A percentile compares a stretch with the other conserved stretches of the same genome.
Conservation (phyloP, 441 rosid genomes). For the Arabidopsis lyrata region DNA sequence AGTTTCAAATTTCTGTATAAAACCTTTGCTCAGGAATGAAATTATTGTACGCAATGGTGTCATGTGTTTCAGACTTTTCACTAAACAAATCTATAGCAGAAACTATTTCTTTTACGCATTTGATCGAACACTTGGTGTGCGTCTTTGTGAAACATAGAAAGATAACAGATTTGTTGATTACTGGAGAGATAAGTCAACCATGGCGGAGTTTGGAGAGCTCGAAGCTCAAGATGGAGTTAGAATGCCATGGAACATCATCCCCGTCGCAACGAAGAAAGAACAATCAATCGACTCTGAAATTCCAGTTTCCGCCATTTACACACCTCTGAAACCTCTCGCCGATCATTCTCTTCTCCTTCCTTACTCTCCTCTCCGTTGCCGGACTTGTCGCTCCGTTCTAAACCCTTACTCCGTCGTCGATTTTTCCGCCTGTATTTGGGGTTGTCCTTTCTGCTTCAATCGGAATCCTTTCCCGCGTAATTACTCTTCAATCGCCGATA, state of each 20-base stretch:
- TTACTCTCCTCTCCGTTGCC: slow-evolving; percentile 88
- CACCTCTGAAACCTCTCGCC: slow-evolving; percentile 66
- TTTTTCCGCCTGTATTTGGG: slow-evolving; percentile 81
- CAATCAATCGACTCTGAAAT: slow-evolving; percentile 63
- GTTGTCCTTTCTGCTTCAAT: slow-evolving; percentile 88
- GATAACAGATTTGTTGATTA: background rate
- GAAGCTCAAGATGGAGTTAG: slow-evolving; percentile 89
- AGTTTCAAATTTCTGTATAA: slow-evolving; percentile 26
- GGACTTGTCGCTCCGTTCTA: slow-evolving; percentile 82
- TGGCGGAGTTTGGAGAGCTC: slow-evolving; percentile 83
- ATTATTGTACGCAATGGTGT: slow-evolving; percentile 6
- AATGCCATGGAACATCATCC: slow-evolving; percentile 94
- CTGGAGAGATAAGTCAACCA: slow-evolving; percentile 19
- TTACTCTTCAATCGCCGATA: slow-evolving; percentile 74
- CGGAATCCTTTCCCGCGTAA: slow-evolving; percentile 82
- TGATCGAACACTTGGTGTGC: slow-evolving; percentile 26
- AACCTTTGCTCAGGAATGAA: slow-evolving; percentile 25
- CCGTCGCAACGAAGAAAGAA: slow-evolving; percentile 70
- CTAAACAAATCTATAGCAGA: no score
- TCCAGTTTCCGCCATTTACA: slow-evolving; percentile 84
- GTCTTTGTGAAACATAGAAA: background rate
- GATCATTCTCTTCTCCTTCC: slow-evolving; percentile 68
- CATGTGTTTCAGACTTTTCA: no score
- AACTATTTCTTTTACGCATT: slow-evolving; percentile 23
- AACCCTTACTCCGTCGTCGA: slow-evolving; percentile 87